These are phyloP conservation scores for Echinosophora koreensis DNA, from an alignment of 306 rosid species.

Conservation along the genomic window DNA sequence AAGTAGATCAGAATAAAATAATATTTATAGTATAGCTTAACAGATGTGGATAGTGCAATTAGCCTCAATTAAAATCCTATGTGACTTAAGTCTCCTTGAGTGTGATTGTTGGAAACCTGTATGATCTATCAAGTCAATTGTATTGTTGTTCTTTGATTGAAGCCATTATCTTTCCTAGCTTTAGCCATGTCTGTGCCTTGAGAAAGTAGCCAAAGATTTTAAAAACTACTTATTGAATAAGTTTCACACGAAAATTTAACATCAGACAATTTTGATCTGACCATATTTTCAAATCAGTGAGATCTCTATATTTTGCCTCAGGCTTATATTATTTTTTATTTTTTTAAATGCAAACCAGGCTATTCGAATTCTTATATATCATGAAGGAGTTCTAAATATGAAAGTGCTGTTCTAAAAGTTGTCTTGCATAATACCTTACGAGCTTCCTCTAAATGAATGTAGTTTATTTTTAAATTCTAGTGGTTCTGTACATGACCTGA, in stretches of 20 bases:
- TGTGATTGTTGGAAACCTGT: background rate
- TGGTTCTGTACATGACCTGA: background rate
- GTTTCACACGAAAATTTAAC: background rate
- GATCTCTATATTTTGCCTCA: background rate
- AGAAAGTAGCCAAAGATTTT: conserved; percentile 2
- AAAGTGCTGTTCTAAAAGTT: background rate
- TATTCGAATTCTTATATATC: conserved; percentile 22
- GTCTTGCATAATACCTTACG: background rate
- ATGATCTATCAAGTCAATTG: conserved; percentile 10
- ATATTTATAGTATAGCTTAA: background rate
- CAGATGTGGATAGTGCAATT: background rate
- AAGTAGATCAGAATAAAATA: background rate
- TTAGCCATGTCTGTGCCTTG: background rate
- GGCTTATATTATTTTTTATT: background rate
- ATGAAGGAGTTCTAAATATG: background rate
- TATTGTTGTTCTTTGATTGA: background rate
- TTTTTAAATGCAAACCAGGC: background rate
- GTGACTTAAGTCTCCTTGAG: background rate
- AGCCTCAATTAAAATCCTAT: conserved; percentile 8
- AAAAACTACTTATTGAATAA: background rate
- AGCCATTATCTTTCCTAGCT: conserved; percentile 4
- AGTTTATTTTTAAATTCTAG: conserved; percentile 27
- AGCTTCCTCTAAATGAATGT: conserved; percentile 12
- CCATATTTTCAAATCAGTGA: conserved; percentile 1
- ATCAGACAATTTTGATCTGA: conserved; percentile 4